Evolutionary conservation across 2,329 filamentous ascomycete species (phyloP).

Genomic region (Colletotrichum lentis): DNA sequence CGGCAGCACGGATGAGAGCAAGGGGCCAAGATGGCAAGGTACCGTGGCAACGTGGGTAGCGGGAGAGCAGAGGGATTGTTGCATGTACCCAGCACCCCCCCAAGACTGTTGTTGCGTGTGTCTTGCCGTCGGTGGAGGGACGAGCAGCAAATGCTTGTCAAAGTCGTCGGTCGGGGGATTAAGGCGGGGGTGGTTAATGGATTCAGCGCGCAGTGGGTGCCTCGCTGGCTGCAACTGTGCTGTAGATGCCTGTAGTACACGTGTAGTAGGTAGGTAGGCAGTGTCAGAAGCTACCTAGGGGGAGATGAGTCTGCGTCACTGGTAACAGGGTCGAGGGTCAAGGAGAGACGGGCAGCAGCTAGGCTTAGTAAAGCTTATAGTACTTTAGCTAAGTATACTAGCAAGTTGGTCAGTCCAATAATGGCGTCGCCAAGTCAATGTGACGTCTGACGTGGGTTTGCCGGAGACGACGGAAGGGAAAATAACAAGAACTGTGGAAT

Average conservation of each 20-base stretch:
- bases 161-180: neutral
- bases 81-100: neutral
- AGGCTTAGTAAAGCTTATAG: too few relatives aligned
- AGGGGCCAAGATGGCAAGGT: slow-evolving; percentile 5
- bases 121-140: slow-evolving; percentile 10
- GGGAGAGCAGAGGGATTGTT: neutral
- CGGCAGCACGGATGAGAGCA: slow-evolving; percentile 4
- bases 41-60: neutral
- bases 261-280: neutral
- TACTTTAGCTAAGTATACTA: too few relatives aligned
- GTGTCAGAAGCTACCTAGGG: neutral
- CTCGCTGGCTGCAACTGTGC: neutral
- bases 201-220: neutral
- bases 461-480: neutral
- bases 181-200: neutral
- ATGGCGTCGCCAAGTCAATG: slow-evolving; percentile 27
- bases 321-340: neutral
- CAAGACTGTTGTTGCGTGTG: neutral
- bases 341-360: too few relatives aligned
- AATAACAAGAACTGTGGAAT: slow-evolving; percentile 17
- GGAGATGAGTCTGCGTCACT: neutral
- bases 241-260: too few relatives aligned
- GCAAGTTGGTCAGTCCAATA: slow-evolving; percentile 11
- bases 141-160: slow-evolving; percentile 15
- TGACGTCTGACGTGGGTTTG: slow-evolving; percentile 25